phyloP scores from a whole-genome alignment of 2,329 filamentous ascomycete species.

The Beauveria caledonica region DNA sequence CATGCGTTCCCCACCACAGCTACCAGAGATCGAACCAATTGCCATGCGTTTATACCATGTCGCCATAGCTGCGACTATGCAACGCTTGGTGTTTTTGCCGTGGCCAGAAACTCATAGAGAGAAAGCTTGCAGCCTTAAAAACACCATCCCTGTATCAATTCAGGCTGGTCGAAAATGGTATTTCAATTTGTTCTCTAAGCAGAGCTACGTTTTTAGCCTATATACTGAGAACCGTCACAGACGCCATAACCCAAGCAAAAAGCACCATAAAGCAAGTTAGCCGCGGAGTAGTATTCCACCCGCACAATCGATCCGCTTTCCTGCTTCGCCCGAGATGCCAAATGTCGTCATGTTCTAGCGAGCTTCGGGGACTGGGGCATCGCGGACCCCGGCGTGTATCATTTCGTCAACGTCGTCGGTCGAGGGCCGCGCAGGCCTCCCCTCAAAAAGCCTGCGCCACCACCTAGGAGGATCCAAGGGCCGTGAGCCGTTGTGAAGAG shows the following conservation, averaged over 20 bases:
- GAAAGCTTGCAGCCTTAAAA: background rate
- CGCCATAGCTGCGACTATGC: background rate
- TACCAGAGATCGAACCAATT: background rate
- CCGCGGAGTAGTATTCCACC: background rate
- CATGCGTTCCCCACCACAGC: constrained; percentile 1
- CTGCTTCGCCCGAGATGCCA: constrained; percentile 1
- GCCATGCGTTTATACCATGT: background rate
- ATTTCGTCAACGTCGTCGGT: constrained; percentile 28
- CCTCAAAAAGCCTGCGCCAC: constrained; percentile 81
- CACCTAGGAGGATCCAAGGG: constrained; percentile 83
- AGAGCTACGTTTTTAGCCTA: background rate
- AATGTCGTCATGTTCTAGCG: background rate
- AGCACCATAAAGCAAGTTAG: background rate
- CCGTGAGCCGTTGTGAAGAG: constrained; percentile 73
- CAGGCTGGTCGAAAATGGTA: background rate
- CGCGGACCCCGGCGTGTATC: constrained; percentile 2
- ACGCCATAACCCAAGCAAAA: constrained; percentile 1
- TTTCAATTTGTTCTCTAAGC: background rate
- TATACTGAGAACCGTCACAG: background rate
- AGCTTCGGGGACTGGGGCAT: constrained; percentile 4
- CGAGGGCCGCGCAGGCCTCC: constrained; percentile 39
- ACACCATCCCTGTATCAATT: background rate
- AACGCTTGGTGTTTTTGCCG: background rate
- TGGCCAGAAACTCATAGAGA: background rate
- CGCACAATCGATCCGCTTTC: background rate